A percentile compares a stretch with the other conserved stretches of the same genome.
These are phyloP conservation scores for Cladorrhinum sp. DNA, from an alignment of 2,329 filamentous ascomycete species.

Conservation along the genomic window DNA sequence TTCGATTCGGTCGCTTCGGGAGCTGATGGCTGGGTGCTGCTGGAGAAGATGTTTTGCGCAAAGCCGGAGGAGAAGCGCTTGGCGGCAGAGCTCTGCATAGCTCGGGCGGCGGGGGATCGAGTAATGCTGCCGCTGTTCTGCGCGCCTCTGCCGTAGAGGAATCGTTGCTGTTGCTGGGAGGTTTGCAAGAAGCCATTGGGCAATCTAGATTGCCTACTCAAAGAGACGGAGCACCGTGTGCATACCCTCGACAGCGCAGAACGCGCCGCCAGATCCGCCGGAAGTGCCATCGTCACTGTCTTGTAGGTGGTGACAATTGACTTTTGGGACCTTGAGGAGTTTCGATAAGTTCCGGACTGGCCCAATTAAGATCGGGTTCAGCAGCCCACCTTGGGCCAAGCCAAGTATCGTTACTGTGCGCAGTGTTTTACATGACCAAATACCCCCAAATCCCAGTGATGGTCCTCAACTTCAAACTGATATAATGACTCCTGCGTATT, in stretches of 20 bases:
- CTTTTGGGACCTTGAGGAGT: background rate
- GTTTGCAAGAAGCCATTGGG: conserved; percentile 28
- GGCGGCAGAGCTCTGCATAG: background rate
- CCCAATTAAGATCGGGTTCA: conserved; percentile 7
- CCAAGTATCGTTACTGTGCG: background rate
- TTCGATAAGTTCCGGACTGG: conserved; percentile 13
- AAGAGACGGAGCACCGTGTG: conserved; percentile 38
- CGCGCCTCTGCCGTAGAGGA: conserved; percentile 15
- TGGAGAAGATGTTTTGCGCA: conserved; percentile 16
- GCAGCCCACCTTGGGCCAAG: background rate
- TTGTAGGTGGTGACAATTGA: conserved; percentile 1
- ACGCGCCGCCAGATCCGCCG: conserved; percentile 39
- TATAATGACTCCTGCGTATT: background rate
- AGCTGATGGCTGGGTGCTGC: conserved; percentile 18
- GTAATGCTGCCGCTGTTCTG: conserved; percentile 1
- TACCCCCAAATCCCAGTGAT: no score
- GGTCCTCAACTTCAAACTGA: background rate
- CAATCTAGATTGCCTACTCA: conserved; percentile 25
- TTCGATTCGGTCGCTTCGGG: conserved; percentile 20
- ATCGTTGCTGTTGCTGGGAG: conserved; percentile 20
- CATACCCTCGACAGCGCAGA: conserved; percentile 40
- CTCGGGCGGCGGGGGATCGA: background rate
- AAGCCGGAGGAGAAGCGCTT: conserved; percentile 21
- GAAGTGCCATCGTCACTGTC: conserved; percentile 24
- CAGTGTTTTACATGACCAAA: background rate